Evolutionary conservation across 306 rosid genomes (phyloP).

Genomic region (Pueraria montana): DNA sequence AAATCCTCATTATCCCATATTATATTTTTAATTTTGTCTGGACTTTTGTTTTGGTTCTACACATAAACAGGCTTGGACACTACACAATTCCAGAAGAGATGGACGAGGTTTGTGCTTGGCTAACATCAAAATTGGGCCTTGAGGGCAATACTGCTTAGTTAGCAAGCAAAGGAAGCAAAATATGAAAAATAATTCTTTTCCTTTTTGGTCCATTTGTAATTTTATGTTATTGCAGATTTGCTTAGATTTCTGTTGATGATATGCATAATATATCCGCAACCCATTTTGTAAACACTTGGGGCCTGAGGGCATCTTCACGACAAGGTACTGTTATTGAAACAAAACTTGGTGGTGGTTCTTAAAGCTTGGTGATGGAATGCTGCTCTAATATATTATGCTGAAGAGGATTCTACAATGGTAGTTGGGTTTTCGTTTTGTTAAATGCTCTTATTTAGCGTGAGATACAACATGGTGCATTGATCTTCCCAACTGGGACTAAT

Average conservation of each 20-base stretch:
- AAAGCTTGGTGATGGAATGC: constrained; percentile 23
- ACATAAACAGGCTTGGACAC: constrained; percentile 83
- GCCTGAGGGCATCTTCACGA: constrained; percentile 1
- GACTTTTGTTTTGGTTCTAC: background rate
- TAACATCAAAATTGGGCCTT: constrained; percentile 78
- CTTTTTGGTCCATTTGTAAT: background rate
- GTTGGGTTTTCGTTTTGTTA: background rate
- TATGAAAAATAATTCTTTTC: background rate
- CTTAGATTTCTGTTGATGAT: constrained; percentile 11
- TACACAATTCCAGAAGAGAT: constrained; percentile 92
- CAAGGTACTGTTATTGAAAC: constrained; percentile 6
- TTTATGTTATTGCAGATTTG: constrained; percentile 33
- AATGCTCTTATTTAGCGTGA: background rate
- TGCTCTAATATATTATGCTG: constrained; percentile 21
- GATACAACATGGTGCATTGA: background rate
- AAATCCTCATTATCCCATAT: constrained; percentile 7
- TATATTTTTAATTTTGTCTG: background rate
- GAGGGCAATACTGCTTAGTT: constrained; percentile 66
- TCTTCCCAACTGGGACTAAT: background rate
- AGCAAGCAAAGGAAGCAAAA: constrained; percentile 22
- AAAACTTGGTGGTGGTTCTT: constrained; percentile 22
- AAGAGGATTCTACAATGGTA: constrained; percentile 2
- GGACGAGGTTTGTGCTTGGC: constrained; percentile 90
- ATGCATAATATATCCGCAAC: background rate
- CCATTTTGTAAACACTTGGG: constrained; percentile 24